Base-by-base conservation (phyloP, 306 rosid genomes). In the Quercus bicolor region DNA sequence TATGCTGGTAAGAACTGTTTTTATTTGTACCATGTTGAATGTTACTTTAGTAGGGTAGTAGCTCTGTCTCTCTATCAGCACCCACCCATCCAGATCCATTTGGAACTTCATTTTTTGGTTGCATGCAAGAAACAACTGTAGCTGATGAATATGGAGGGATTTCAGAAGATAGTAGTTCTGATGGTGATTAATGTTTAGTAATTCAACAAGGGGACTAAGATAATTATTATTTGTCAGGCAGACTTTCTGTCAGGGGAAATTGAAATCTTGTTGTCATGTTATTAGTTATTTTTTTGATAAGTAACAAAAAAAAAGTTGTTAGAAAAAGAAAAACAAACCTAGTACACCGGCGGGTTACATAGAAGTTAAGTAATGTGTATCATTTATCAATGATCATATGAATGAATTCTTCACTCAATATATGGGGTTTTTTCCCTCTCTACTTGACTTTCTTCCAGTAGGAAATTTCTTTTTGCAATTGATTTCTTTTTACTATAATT, bases 81-180 rank as follows among this genome's bases (percentile, higher is more conserved):
- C 53, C 4, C 15, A 12, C 51, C 0, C 10, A 4, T 59, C 4
- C 54, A 18, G 19, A 60, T 9, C 5, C 11, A 20, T 59, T 75
- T 37, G 24, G 2, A 12, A 52, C 10, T 23, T 57, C 15, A 48
- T 48, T 26, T 24, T 64, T 40, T 33, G 34, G 31, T 54, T 73
- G 16, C 56, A 11, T 29, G 77, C 91, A 92, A 97, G 97, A 86
- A 61, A 80, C 83, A 62, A 76, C 20, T 34, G 75, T 51, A 66
- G 75, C 84, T 14, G 97, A 91, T 76, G 93, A 91, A 56, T 53
- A 82, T 19, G 92, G 88, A 78, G 82, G 80, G 78, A 59, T 79
- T 73, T 81, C 89, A 1, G 93, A 77, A 61, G 89, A 89, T 80
- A 77, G 90, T 83, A 81, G 89, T 76, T 91, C 97, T 13, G 95